phyloP scores from a whole-genome alignment of 1,139 yeast genomes.

The Pichia norvegensis region DNA sequence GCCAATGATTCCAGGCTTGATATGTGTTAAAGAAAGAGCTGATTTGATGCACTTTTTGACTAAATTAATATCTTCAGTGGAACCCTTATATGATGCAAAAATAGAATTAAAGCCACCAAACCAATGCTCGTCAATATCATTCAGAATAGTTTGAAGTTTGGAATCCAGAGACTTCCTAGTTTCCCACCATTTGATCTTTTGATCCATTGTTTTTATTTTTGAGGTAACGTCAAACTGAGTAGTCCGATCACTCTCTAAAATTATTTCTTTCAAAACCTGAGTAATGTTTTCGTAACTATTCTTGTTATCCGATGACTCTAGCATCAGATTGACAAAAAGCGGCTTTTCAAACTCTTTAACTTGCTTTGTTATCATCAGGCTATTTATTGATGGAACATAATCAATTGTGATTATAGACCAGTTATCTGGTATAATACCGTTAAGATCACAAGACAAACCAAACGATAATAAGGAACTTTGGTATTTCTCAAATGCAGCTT shows the following conservation, averaged over 20 bases:
- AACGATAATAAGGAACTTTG: not conserved
- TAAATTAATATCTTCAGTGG: constrained; percentile 26
- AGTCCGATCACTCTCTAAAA: constrained; percentile 51
- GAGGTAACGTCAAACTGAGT: constrained; percentile 49
- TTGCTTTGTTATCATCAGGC: constrained; percentile 36
- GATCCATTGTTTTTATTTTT: constrained; percentile 47
- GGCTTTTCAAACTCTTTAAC: constrained; percentile 6
- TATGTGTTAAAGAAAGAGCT: not conserved
- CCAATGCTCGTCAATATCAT: constrained; percentile 59
- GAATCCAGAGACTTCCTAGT: constrained; percentile 56
- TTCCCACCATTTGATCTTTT: constrained; percentile 74
- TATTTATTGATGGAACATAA: constrained; percentile 50
- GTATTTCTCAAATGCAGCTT: not conserved
- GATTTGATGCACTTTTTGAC: constrained; percentile 29
- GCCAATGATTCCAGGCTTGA: not conserved
- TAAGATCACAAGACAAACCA: not conserved
- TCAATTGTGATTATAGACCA: constrained; percentile 64
- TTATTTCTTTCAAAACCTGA: constrained; percentile 41
- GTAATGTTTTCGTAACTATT: constrained; percentile 43
- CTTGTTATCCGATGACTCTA: constrained; percentile 38
- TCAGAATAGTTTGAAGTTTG: constrained; percentile 45
- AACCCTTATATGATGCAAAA: constrained; percentile 34
- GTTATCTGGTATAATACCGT: constrained; percentile 32
- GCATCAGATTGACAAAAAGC: constrained; percentile 50
- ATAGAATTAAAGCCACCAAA: constrained; percentile 73